A percentile compares a stretch with the other conserved stretches of the same genome.
These are phyloP conservation scores for Populus euphratica DNA, from an alignment of 345 rosid genomes.

Conservation along the genomic window DNA sequence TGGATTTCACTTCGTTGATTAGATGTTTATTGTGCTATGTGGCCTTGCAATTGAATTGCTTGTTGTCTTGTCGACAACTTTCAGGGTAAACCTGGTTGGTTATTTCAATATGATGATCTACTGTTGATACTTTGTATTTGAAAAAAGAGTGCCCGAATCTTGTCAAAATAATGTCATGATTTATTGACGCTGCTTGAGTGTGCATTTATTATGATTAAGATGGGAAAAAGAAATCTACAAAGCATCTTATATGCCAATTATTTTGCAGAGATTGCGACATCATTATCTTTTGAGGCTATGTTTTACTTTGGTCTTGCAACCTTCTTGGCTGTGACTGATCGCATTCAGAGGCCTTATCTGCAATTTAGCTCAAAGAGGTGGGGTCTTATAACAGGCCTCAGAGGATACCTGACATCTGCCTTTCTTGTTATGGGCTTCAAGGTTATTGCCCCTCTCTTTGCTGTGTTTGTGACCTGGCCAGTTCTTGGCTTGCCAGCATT, in stretches of 20 bases:
- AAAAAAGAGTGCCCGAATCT: neutral
- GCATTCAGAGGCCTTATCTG: slow-evolving; percentile 74
- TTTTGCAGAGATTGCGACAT: slow-evolving; percentile 59
- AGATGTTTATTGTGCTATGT: neutral
- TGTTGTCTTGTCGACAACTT: neutral
- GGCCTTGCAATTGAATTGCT: neutral
- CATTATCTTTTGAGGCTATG: slow-evolving; percentile 53
- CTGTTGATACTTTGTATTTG: neutral
- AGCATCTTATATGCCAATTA: neutral
- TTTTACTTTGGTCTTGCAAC: slow-evolving; percentile 74
- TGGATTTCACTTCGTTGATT: neutral
- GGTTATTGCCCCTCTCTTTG: slow-evolving; percentile 54
- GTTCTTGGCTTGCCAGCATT: slow-evolving; percentile 53
- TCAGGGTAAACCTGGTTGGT: neutral
- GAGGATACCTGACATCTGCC: slow-evolving; percentile 63
- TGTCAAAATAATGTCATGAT: too few relatives aligned
- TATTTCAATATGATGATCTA: neutral
- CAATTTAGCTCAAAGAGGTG: slow-evolving; percentile 79
- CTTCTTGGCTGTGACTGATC: slow-evolving; percentile 57
- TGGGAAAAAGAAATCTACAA: neutral
- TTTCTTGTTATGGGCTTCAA: slow-evolving; percentile 63
- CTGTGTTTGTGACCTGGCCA: slow-evolving; percentile 67
- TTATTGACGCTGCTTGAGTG: too few relatives aligned
- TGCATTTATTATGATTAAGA: too few relatives aligned
- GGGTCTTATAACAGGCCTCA: slow-evolving; percentile 81